These are phyloP conservation scores for Fusarium bactridioides DNA, from an alignment of 2,329 filamentous ascomycete species.

Conservation along the genomic window DNA sequence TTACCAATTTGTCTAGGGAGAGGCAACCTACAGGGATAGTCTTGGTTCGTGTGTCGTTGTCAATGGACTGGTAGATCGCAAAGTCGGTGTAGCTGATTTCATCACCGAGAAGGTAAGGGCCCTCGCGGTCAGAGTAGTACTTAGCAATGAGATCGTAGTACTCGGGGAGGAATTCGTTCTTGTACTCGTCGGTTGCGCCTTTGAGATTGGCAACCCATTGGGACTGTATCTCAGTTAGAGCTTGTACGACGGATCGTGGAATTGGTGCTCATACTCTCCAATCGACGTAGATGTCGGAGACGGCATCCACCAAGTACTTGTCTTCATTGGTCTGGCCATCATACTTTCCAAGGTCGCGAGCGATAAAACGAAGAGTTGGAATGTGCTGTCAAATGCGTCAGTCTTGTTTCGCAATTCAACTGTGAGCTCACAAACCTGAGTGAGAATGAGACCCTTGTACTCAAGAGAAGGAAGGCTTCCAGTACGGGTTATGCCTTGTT, in stretches of 20 bases:
- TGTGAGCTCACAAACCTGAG: too few relatives aligned
- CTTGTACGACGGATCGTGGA: accelerated
- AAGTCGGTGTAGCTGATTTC: slow-evolving; percentile 23
- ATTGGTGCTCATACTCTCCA: slow-evolving; percentile 1
- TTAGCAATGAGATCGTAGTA: slow-evolving; percentile 10
- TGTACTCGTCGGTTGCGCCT: slow-evolving; percentile 11
- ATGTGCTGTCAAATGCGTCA: too few relatives aligned
- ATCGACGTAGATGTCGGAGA: slow-evolving; percentile 8
- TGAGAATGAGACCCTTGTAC: slow-evolving; percentile 45
- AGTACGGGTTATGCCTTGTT: slow-evolving; percentile 41
- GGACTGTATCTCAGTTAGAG: not conserved
- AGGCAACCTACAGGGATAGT: not conserved
- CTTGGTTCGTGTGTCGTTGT: slow-evolving; percentile 21
- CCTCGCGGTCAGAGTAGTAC: slow-evolving; percentile 24
- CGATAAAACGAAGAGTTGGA: slow-evolving; percentile 9
- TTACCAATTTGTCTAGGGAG: accelerated
- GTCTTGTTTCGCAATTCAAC: too few relatives aligned
- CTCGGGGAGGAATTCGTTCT: slow-evolving; percentile 10
- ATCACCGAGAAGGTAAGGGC: slow-evolving; percentile 17
- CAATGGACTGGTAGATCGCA: slow-evolving; percentile 21
- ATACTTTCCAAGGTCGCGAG: slow-evolving; percentile 25
- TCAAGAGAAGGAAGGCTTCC: slow-evolving; percentile 47
- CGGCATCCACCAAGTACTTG: slow-evolving; percentile 19
- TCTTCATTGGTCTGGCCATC: slow-evolving; percentile 16
- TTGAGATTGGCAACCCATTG: slow-evolving; percentile 3